These are phyloP conservation scores for Blastomyces percursus DNA, from an alignment of 2,329 filamentous ascomycete genomes.

Conservation along the genomic window DNA sequence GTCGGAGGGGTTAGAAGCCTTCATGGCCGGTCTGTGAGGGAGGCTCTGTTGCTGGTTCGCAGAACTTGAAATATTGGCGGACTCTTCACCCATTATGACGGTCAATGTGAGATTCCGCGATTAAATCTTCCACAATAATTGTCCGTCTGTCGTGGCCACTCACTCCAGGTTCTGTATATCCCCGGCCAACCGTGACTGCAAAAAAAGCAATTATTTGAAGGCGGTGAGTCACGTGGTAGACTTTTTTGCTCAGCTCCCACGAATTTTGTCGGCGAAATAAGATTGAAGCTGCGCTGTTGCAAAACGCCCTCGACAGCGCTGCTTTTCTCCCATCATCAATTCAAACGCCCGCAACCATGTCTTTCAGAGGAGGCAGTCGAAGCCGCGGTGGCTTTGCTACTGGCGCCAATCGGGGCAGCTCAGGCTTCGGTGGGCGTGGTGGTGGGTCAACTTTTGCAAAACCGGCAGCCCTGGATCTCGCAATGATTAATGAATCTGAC, in stretches of 20 bases:
- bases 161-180: background rate
- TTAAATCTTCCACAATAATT: background rate
- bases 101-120: background rate
- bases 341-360: slow-evolving; percentile 39
- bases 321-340: background rate
- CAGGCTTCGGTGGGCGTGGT: slow-evolving; percentile 30
- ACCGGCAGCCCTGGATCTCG: slow-evolving; percentile 17
- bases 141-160: background rate
- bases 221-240: slow-evolving; percentile 16
- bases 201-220: slow-evolving; percentile 5
- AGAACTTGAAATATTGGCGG: slow-evolving; percentile 11
- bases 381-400: slow-evolving; percentile 40
- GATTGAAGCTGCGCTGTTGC: background rate
- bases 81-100: slow-evolving; percentile 11
- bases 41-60: slow-evolving; percentile 22
- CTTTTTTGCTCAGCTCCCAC: slow-evolving; percentile 11
- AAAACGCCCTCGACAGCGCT: background rate
- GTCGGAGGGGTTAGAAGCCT: slow-evolving; percentile 17
- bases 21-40: slow-evolving; percentile 26
- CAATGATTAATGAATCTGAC: slow-evolving; percentile 21
- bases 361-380: slow-evolving; percentile 51
- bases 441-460: slow-evolving; percentile 23
- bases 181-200: background rate
- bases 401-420: slow-evolving; percentile 43
- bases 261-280: slow-evolving; percentile 6